Percentiles rank a stretch among this genome's conserved stretches.
Conservation (phyloP, 768 basidiomycete species). For the Tricholoma matsutake region DNA sequence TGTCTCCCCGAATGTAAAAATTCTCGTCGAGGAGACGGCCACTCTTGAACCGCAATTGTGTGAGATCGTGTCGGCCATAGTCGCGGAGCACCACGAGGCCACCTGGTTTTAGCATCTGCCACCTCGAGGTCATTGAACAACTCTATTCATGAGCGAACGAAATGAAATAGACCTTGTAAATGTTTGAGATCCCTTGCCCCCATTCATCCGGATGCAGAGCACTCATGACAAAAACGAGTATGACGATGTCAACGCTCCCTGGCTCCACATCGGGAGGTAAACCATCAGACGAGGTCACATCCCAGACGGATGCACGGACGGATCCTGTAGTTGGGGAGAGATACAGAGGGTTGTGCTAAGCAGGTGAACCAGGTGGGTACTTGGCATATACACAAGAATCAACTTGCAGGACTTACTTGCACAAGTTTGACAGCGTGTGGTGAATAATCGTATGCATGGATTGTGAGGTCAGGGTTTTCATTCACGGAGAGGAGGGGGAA, state of each 20-base stretch:
- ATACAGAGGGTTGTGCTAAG: constrained; percentile 73
- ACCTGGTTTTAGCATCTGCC: constrained; percentile 85
- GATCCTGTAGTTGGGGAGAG: constrained; percentile 60
- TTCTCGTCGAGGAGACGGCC: constrained; percentile 88
- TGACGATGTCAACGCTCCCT: constrained; percentile 77
- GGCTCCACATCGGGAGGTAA: constrained; percentile 64
- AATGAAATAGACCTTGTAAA: constrained; percentile 55
- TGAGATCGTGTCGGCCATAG: constrained; percentile 93
- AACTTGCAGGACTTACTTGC: constrained; percentile 46
- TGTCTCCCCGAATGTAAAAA: constrained; percentile 95
- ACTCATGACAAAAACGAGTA: constrained; percentile 92
- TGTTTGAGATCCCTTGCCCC: constrained; percentile 76
- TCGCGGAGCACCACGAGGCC: constrained; percentile 86
- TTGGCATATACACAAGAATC: not conserved
- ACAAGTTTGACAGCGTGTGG: constrained; percentile 86
- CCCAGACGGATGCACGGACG: constrained; percentile 86
- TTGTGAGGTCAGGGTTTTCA: constrained; percentile 67
- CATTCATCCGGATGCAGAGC: constrained; percentile 95
- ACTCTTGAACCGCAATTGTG: constrained; percentile 90
- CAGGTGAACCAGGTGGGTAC: constrained; percentile 4
- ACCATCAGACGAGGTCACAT: constrained; percentile 62
- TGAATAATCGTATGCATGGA: constrained; percentile 91
- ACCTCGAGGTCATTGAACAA: not conserved
- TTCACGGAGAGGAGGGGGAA: constrained; percentile 87
- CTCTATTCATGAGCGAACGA: not conserved